Conservation (phyloP, 2,329 filamentous ascomycete species). For the Exophiala sp. region DNA sequence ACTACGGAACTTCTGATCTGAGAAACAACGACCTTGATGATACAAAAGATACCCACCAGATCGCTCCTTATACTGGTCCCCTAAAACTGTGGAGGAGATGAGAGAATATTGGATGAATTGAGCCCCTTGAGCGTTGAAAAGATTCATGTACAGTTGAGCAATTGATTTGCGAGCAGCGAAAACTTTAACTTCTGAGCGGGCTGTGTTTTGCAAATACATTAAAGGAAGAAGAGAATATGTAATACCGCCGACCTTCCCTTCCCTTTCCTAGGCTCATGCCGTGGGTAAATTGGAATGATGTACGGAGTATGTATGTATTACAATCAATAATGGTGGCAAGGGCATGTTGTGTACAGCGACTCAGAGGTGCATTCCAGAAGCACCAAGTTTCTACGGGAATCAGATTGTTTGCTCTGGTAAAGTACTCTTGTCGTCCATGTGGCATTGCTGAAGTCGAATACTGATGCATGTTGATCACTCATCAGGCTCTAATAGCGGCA, state of each 20-base stretch:
- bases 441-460: no score
- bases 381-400: no score
- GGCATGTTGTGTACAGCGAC: no score
- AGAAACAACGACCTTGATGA: constrained; percentile 16
- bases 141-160: constrained; percentile 14
- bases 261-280: constrained; percentile 9
- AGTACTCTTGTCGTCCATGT: no score
- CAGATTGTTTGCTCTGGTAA: no score
- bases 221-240: constrained; percentile 3
- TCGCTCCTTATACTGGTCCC: constrained; percentile 16
- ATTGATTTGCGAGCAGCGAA: constrained; percentile 12
- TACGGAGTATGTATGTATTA: constrained; percentile 5
- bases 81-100: neutral
- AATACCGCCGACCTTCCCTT: neutral
- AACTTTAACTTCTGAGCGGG: constrained; percentile 4
- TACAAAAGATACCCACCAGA: constrained; percentile 13
- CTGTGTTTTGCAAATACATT: constrained; percentile 6
- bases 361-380: neutral
- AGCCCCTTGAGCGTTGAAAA: neutral
- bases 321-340: neutral
- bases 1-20: neutral
- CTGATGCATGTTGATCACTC: no score
- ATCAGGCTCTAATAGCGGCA: no score
- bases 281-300: neutral
- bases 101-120: constrained; percentile 1